These are phyloP conservation scores for Mycoemilia scoparia DNA, from an alignment of 192 early-diverging fungal species.

Conservation along the genomic window DNA sequence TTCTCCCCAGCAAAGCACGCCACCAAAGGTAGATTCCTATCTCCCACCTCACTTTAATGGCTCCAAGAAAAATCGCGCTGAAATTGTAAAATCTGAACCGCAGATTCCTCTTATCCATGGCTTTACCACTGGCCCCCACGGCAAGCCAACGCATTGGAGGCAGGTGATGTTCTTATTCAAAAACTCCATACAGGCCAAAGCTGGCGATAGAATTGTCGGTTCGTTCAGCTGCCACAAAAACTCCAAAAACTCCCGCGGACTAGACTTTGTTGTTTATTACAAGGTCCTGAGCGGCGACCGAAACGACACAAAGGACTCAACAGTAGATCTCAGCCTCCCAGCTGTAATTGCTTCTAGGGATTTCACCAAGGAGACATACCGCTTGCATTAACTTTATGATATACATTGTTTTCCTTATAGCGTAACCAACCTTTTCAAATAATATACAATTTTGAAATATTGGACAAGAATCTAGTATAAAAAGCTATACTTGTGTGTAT, in stretches of 20 bases:
- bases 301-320: no score
- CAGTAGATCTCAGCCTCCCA: no score
- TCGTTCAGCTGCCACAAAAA: slow-evolving; percentile 46
- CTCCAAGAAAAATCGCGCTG: slow-evolving; percentile 2
- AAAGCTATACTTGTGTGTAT: no score
- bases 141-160: slow-evolving; percentile 92
- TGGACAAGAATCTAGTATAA: no score
- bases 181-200: slow-evolving; percentile 33
- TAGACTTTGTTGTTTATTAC: slow-evolving; percentile 40
- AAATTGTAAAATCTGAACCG: slow-evolving; percentile 11
- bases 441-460: no score
- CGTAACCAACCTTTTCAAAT: no score
- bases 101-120: slow-evolving; percentile 20
- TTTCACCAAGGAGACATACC: no score
- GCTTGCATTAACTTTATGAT: no score
- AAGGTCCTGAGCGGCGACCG: slow-evolving; percentile 6
- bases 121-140: slow-evolving; percentile 56
- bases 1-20: slow-evolving; percentile 10
- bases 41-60: slow-evolving; percentile 5
- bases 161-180: slow-evolving; percentile 71
- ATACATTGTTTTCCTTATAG: no score
- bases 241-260: slow-evolving; percentile 44
- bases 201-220: slow-evolving; percentile 33
- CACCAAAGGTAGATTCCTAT: slow-evolving; percentile 9
- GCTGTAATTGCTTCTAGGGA: no score